phyloP scores from a whole-genome alignment of 1,284 basidiomycete species.

The Ceratobasidium sp. region DNA sequence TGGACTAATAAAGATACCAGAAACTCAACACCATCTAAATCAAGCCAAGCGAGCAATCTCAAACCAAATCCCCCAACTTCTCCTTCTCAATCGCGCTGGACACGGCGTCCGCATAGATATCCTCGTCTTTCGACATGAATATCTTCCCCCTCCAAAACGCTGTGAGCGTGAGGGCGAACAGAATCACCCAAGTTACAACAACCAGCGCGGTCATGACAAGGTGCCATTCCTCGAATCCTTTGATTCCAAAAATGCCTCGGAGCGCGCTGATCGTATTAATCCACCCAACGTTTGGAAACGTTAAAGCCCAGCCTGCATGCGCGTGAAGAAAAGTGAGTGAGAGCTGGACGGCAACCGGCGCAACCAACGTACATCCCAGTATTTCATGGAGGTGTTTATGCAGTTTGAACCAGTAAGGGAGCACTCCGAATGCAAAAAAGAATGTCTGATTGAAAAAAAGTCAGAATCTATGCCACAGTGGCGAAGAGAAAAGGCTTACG shows the following conservation, averaged over 20 bases:
- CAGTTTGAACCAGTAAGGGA: slow-evolving; percentile 46
- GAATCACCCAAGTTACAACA: slow-evolving; percentile 27
- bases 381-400: slow-evolving; percentile 45
- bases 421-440: slow-evolving; percentile 29
- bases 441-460: slow-evolving; percentile 2
- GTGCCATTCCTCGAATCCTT: slow-evolving; percentile 34
- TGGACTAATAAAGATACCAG: neutral
- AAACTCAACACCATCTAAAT: neutral
- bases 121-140: slow-evolving; percentile 36
- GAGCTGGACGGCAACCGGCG: too few relatives aligned
- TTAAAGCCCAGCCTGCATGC: slow-evolving; percentile 43
- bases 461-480: too few relatives aligned
- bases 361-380: slow-evolving; percentile 41
- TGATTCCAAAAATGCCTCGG: slow-evolving; percentile 40
- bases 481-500: slow-evolving; percentile 23
- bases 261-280: slow-evolving; percentile 43
- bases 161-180: slow-evolving; percentile 22
- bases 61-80: slow-evolving; percentile 5
- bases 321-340: neutral
- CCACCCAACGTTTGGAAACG: slow-evolving; percentile 45
- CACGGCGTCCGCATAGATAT: slow-evolving; percentile 29
- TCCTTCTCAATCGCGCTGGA: neutral
- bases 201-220: slow-evolving; percentile 34
- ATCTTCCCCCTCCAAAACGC: slow-evolving; percentile 36
- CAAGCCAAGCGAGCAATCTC: neutral